phyloP scores from a whole-genome alignment of 73 alveolate genomes.

The Urostyla sp. region DNA sequence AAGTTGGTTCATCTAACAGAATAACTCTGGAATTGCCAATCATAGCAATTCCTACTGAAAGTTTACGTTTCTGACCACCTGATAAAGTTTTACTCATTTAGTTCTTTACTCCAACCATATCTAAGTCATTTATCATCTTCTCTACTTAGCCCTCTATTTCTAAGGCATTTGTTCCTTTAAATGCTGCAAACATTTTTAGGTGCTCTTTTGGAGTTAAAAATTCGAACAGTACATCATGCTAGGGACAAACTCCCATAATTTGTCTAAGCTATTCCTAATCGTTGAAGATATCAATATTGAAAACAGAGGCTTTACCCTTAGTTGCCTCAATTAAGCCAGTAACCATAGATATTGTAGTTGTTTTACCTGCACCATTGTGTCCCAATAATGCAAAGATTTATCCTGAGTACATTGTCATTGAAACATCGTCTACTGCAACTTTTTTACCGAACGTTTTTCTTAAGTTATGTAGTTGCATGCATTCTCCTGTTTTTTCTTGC shows the following conservation, averaged over 20 bases:
- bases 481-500: constrained; percentile 67
- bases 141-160: constrained; percentile 63
- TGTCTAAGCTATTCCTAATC: constrained; percentile 71
- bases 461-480: constrained; percentile 63
- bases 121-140: constrained; percentile 88
- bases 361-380: constrained; percentile 99
- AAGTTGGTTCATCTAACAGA: constrained; percentile 96
- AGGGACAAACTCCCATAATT: constrained; percentile 91
- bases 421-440: constrained; percentile 89
- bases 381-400: constrained; percentile 98
- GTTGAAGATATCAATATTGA: constrained; percentile 64
- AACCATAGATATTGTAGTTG: constrained; percentile 93
- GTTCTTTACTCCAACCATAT: constrained; percentile 74
- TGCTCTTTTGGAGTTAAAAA: constrained; percentile 82
- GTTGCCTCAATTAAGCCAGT: constrained; percentile 78
- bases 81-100: constrained; percentile 85
- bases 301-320: constrained; percentile 64
- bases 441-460: constrained; percentile 84
- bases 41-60: constrained; percentile 92
- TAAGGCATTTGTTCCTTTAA: constrained; percentile 67
- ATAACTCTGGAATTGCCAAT: constrained; percentile 93
- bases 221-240: constrained; percentile 89
- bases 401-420: constrained; percentile 91
- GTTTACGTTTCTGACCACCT: constrained; percentile 96
- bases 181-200: constrained; percentile 78